Evolutionary conservation across 805 yeast genomes (phyloP).

Genomic region (Blastobotrys muscicola): DNA sequence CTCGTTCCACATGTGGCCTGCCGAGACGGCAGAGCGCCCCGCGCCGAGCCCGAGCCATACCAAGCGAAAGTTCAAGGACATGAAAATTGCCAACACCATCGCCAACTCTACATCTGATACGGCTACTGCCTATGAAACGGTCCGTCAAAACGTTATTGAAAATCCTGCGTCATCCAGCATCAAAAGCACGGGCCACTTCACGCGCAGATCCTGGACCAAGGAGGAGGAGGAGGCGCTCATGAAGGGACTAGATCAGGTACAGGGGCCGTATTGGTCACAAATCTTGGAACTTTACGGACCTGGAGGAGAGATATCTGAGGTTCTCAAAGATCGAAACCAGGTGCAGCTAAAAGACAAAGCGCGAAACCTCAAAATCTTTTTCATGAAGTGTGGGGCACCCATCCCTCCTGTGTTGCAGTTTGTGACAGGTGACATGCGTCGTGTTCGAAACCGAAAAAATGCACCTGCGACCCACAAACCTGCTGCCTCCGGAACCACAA

Average conservation of each 20-base stretch:
- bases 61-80: too few species aligned
- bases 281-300: constrained; percentile 88
- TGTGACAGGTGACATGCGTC: constrained; percentile 68
- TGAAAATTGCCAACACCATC: too few species aligned
- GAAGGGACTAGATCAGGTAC: constrained; percentile 60
- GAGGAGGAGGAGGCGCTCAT: constrained; percentile 82
- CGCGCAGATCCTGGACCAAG: constrained; percentile 72
- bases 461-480: constrained; percentile 1
- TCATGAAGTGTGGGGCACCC: constrained; percentile 61
- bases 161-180: neutral
- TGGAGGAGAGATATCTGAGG: constrained; percentile 80
- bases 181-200: constrained; percentile 3
- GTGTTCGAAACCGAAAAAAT: neutral
- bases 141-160: neutral
- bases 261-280: constrained; percentile 92
- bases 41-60: too few species aligned
- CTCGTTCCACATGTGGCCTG: too few species aligned
- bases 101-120: too few species aligned
- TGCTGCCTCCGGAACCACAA: neutral
- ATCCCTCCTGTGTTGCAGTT: constrained; percentile 71
- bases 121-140: too few species aligned
- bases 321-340: constrained; percentile 77
- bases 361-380: constrained; percentile 87
- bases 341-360: constrained; percentile 95
- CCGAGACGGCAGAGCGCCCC: too few species aligned